phyloP scores from a whole-genome alignment of 768 basidiomycete species.

The Xanthoconium purpureum region DNA sequence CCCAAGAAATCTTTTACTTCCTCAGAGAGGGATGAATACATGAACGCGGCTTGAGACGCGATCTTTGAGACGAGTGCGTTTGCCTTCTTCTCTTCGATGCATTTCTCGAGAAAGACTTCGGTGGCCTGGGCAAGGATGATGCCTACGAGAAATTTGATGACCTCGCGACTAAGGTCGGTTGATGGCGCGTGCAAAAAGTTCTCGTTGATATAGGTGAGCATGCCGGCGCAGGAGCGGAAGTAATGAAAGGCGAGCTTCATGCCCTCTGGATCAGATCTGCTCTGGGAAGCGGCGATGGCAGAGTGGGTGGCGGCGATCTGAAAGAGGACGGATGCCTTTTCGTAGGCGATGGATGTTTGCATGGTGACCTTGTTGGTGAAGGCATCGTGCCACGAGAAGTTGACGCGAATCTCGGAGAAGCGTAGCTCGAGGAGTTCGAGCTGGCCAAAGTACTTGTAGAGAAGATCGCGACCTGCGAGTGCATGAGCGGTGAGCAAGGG shows the following conservation, averaged over 20 bases:
- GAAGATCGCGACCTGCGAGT: slow-evolving; percentile 73
- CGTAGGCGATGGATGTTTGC: slow-evolving; percentile 95
- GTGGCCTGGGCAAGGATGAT: slow-evolving; percentile 91
- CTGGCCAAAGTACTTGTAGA: slow-evolving; percentile 99
- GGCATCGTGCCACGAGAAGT: slow-evolving; percentile 96
- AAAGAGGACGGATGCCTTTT: slow-evolving; percentile 97
- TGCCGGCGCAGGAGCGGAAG: slow-evolving; percentile 85
- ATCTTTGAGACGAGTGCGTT: slow-evolving; percentile 78
- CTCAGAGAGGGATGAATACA: slow-evolving; percentile 82
- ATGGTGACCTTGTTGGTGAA: slow-evolving; percentile 93
- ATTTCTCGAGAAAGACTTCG: slow-evolving; percentile 95
- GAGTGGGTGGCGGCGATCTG: slow-evolving; percentile 95
- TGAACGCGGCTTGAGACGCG: slow-evolving; percentile 72
- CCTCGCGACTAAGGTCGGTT: slow-evolving; percentile 90
- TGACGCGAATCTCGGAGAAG: slow-evolving; percentile 94
- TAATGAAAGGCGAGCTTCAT: slow-evolving; percentile 92
- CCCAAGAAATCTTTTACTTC: slow-evolving; percentile 96
- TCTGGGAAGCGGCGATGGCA: slow-evolving; percentile 82
- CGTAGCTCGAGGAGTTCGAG: slow-evolving; percentile 95
- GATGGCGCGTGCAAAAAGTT: slow-evolving; percentile 98
- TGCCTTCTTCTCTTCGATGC: slow-evolving; percentile 87
- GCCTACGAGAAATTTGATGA: slow-evolving; percentile 89
- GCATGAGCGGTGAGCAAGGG: background rate
- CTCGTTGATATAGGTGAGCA: slow-evolving; percentile 99
- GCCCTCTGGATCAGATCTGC: slow-evolving; percentile 85